Evolutionary conservation across 176 grass and related monocot species (phyloP), one percentile per base, ranked within the genome.

Genomic region (Oryza brachyantha): DNA sequence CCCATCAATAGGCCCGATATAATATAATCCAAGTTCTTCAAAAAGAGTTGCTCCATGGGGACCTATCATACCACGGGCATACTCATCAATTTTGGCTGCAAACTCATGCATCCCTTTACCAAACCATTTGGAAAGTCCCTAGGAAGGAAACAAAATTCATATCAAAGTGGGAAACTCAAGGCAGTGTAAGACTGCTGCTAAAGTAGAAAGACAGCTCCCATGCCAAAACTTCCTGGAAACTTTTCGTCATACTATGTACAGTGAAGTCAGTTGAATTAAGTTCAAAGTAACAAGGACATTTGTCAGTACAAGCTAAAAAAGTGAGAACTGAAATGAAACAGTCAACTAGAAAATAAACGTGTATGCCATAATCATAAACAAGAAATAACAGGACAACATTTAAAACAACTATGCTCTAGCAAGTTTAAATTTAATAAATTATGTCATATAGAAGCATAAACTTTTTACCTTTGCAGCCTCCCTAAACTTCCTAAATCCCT

Each of bases 21-120:
- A 94, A 75, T 94, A 91, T 27, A 94, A 59, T 24, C 91, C 91
- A 77, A 94, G 91, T 73, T 94, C 91, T 88, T 94, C 91, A 85
- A 94, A 94, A 35, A 94, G 85, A 57, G 88, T 94, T 76, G 91
- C 85, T 39, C 91, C 91, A 68, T 82, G 74, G 67, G 91, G 91
- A 66, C 88, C 91, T 70, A 94, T 85, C 91, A 94, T 90, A 77
- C 88, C 91, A 27, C 88, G 87, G 32, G 88, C 83, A 83, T 94
- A 91, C 83, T 94, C 88, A 63, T 94, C 91, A 79, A 94, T 81
- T 83, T 91, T 94, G 27, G 91, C 91, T 45, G 88, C 91, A 83
- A 94, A 75, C 78, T 94, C 88, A 86, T 94, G 88, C 83, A 91
- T 85, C 10, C 81, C 69, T 88, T 94, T 94, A 64, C 91, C 91